These are phyloP conservation scores for Cymbidium sinense DNA, from an alignment of 106 monocot species.

Conservation along the genomic window DNA sequence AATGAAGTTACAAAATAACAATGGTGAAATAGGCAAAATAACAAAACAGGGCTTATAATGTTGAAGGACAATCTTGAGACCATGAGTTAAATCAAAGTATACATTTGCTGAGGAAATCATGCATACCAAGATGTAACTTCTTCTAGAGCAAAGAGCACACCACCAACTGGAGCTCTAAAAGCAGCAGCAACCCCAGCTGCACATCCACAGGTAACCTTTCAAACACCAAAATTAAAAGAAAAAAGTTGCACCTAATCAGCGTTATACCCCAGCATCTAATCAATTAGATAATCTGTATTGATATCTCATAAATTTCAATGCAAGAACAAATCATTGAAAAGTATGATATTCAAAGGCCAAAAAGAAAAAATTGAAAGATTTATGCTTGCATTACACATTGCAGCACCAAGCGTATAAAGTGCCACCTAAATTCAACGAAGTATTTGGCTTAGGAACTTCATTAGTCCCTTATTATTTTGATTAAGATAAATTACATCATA, in stretches of 20 bases:
- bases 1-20: not conserved
- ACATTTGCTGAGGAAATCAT: constrained; percentile 7
- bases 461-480: not conserved
- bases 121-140: constrained; percentile 97
- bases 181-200: constrained; percentile 99
- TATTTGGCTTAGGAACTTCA: not conserved
- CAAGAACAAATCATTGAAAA: not conserved
- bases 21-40: not conserved
- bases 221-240: constrained; percentile 19
- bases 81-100: not conserved
- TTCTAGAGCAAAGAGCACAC: constrained; percentile 94
- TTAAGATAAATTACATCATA: not conserved
- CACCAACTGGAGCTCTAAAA: constrained; percentile 98
- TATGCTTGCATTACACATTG: not conserved
- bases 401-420: not conserved
- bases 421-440: not conserved
- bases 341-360: not conserved
- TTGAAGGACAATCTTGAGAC: not conserved
- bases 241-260: not conserved
- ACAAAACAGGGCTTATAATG: not conserved
- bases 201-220: constrained; percentile 98
- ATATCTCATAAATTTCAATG: not conserved
- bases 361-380: not conserved
- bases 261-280: not conserved
- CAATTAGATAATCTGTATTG: not conserved